These are phyloP conservation scores for Nymphaea colorata DNA, from an alignment of 164 flowering plant species.

Conservation along the genomic window DNA sequence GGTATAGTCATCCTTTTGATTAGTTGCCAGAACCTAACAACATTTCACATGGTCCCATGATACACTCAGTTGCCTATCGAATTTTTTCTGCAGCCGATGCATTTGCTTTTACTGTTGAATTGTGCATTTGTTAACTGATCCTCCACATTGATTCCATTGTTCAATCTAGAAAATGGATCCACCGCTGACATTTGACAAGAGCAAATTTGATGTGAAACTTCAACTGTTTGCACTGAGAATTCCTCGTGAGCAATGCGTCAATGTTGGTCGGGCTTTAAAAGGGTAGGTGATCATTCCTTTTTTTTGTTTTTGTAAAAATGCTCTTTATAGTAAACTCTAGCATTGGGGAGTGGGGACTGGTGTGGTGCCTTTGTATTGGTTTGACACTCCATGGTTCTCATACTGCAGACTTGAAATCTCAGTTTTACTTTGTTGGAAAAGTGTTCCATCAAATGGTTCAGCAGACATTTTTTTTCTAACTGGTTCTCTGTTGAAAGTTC, in stretches of 20 bases:
- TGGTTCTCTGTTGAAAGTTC: not conserved
- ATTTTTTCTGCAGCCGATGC: too few relatives aligned
- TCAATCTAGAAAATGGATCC: too few relatives aligned
- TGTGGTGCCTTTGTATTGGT: not conserved
- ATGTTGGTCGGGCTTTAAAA: constrained; percentile 48
- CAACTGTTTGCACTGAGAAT: constrained; percentile 68
- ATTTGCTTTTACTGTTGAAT: too few relatives aligned
- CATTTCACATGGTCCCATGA: too few relatives aligned
- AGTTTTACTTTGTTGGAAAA: not conserved
- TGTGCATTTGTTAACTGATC: too few relatives aligned
- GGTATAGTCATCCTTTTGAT: too few relatives aligned
- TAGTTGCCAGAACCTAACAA: too few relatives aligned
- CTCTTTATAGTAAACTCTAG: not conserved
- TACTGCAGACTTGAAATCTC: not conserved
- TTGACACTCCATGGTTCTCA: not conserved
- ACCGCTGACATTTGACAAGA: constrained; percentile 34
- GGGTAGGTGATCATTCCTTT: constrained; percentile 36
- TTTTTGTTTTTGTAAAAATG: not conserved
- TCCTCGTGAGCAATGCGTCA: constrained; percentile 72
- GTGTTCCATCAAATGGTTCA: not conserved
- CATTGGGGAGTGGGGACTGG: not conserved
- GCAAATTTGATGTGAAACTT: constrained; percentile 56
- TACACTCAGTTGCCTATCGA: too few relatives aligned
- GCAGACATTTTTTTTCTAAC: not conserved
- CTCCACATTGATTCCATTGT: too few relatives aligned